These are phyloP conservation scores for Blastocystis sp. DNA, from an alignment of 352 stramenopile species.

Conservation along the genomic window DNA sequence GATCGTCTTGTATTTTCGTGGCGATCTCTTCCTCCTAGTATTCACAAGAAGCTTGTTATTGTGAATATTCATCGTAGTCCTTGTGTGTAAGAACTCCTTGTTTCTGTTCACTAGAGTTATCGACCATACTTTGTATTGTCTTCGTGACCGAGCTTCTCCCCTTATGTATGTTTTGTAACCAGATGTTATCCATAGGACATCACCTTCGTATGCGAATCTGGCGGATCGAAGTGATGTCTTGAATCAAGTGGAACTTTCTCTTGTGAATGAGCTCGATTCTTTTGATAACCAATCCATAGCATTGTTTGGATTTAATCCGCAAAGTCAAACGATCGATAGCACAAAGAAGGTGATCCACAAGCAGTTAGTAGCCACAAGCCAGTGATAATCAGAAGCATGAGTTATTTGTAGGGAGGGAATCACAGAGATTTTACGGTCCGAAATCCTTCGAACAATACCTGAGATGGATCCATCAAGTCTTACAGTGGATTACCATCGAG, in stretches of 20 bases:
- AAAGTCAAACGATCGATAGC: slow-evolving; percentile 12
- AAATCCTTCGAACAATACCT: neutral
- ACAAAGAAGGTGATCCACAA: neutral
- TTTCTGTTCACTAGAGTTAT: neutral
- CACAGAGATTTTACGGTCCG: neutral
- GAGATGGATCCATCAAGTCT: neutral
- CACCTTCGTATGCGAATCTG: neutral
- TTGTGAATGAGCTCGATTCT: neutral
- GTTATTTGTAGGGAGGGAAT: neutral
- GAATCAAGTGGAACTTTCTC: neutral
- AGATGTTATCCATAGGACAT: neutral
- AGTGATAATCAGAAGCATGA: neutral
- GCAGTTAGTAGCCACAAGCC: neutral
- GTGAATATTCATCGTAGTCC: slow-evolving; percentile 51
- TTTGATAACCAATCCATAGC: slow-evolving; percentile 1
- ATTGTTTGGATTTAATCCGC: slow-evolving; percentile 32
- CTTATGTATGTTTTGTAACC: neutral
- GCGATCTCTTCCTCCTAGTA: neutral
- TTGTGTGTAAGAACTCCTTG: neutral
- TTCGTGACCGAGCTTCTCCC: slow-evolving; percentile 34
- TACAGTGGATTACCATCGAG: neutral
- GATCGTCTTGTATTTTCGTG: neutral
- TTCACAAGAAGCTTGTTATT: neutral
- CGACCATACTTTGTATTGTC: neutral
- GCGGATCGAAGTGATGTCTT: neutral